Conservation (phyloP, 2,329 filamentous ascomycete species). For the Botrytis cinerea region DNA sequence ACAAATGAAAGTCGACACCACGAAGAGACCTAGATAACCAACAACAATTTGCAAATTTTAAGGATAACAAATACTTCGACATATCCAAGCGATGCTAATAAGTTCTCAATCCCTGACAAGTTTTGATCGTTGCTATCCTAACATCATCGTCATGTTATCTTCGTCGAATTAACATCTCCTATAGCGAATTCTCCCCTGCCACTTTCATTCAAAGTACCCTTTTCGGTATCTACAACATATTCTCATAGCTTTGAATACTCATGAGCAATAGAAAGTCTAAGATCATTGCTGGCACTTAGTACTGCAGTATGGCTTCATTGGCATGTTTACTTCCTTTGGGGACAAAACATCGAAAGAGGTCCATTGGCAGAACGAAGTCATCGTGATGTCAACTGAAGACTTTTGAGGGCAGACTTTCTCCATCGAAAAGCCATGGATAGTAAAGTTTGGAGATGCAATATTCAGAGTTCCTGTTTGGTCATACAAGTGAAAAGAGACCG, state of each 20-base stretch:
- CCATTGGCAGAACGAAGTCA: background rate
- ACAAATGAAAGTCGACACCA: background rate
- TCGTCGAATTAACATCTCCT: background rate
- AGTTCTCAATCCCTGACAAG: background rate
- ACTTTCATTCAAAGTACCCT: too few relatives aligned
- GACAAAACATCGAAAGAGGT: background rate
- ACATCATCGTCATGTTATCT: background rate
- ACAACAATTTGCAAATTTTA: background rate
- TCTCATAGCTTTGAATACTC: constrained; percentile 5
- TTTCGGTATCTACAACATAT: background rate
- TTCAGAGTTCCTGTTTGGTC: constrained; percentile 6
- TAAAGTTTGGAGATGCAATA: constrained; percentile 43
- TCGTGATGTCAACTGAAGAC: background rate
- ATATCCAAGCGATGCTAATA: background rate
- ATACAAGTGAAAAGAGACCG: constrained; percentile 15
- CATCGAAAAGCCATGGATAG: constrained; percentile 1
- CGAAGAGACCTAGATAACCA: background rate
- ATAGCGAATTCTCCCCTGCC: background rate
- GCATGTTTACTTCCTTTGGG: background rate
- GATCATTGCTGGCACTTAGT: background rate
- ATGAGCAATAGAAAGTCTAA: background rate
- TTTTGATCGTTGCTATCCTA: background rate
- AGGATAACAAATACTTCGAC: background rate
- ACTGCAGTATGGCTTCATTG: background rate
- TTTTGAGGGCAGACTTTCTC: background rate